Conservation (phyloP, 768 basidiomycete species). For the Lactarius deliciosus region DNA sequence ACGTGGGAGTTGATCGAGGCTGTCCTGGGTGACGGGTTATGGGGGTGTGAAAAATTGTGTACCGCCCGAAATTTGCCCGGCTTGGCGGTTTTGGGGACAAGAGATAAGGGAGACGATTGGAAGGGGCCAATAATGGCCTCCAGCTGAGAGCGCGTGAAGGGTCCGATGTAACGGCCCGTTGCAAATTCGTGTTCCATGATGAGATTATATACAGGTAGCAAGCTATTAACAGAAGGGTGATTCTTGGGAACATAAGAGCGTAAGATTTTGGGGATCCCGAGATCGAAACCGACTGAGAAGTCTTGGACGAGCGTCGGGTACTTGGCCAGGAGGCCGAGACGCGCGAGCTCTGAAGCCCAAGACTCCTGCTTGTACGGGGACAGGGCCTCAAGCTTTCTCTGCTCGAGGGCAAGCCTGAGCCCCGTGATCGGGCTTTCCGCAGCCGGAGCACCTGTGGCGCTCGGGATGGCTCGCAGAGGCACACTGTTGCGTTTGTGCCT, state of each 20-base stretch:
- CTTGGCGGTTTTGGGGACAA: conserved; percentile 40
- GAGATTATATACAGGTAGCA: conserved; percentile 21
- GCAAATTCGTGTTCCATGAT: conserved; percentile 29
- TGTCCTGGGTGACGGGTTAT: conserved; percentile 10
- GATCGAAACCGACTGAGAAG: too few relatives aligned
- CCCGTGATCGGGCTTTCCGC: too few relatives aligned
- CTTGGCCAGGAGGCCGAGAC: too few relatives aligned
- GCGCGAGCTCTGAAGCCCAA: too few relatives aligned
- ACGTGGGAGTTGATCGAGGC: too few relatives aligned
- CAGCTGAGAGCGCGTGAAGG: conserved; percentile 29
- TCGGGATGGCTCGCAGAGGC: too few relatives aligned
- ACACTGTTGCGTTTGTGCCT: too few relatives aligned
- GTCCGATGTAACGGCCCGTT: conserved; percentile 33
- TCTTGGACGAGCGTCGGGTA: too few relatives aligned
- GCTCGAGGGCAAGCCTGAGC: too few relatives aligned
- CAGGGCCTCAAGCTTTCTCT: too few relatives aligned
- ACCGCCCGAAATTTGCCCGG: conserved; percentile 38
- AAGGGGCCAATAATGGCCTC: conserved; percentile 40
- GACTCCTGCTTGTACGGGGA: too few relatives aligned
- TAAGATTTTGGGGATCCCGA: conserved; percentile 37
- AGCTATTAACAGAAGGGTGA: conserved; percentile 28
- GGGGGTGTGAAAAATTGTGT: conserved; percentile 39
- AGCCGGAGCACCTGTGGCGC: too few relatives aligned
- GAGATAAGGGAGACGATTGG: conserved; percentile 28
- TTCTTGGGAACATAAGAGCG: conserved; percentile 39